Conservation (phyloP, 2,329 filamentous ascomycete species). For the Penicillium sp. region DNA sequence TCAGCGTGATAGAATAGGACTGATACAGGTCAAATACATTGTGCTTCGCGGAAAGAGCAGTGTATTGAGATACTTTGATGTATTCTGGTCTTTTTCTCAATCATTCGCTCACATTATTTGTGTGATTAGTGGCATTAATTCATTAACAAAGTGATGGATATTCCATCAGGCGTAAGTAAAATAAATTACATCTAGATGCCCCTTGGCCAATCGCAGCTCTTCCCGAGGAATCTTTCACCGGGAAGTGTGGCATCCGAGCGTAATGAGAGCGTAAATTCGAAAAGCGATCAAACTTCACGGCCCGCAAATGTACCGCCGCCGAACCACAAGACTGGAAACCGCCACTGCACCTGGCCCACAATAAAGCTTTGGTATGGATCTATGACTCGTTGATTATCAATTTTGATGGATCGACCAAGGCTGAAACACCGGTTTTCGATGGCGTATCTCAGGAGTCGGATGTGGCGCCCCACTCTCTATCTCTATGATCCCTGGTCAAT, state of each 20-base stretch:
- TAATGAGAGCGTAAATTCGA: neutral
- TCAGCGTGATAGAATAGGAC: too few relatives aligned
- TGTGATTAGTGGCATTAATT: neutral
- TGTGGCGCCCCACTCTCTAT: neutral
- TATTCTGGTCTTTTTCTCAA: neutral
- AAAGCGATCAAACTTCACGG: neutral
- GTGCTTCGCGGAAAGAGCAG: accelerated
- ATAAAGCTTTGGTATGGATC: neutral
- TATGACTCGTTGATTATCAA: conserved; percentile 1
- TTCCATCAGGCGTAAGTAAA: neutral
- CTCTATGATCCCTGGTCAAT: neutral
- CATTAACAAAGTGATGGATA: neutral
- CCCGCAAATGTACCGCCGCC: neutral
- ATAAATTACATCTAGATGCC: neutral
- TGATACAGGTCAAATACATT: too few relatives aligned
- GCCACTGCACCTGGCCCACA: neutral
- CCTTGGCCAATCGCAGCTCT: neutral
- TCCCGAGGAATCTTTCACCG: neutral
- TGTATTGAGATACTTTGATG: too few relatives aligned
- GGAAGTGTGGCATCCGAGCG: neutral
- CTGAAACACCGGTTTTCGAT: neutral
- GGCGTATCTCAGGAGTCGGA: neutral
- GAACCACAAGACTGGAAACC: neutral
- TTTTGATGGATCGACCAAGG: neutral
- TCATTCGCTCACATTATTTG: neutral